Evolutionary conservation across 345 rosid species (phyloP), one percentile per base, ranked within the genome.

Genomic region (Viola odorata): DNA sequence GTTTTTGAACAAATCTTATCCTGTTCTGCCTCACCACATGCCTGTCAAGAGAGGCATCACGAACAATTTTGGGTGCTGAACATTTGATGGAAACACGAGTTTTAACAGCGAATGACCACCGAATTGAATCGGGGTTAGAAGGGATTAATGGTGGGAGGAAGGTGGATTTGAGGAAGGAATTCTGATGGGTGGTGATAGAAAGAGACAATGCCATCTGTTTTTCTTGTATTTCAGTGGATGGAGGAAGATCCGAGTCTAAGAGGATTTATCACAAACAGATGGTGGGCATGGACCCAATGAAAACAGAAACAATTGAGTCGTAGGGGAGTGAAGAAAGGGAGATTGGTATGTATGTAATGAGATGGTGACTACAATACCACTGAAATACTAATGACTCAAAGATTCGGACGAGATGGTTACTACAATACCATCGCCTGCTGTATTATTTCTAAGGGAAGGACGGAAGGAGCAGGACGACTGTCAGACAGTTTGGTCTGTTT

Each of bases 1-100:
- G 79, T 77, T 91, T 91, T 53, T 82, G 95, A 14, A 89, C 80
- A 66, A 89, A 91, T 51, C 89, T 80, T 57, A 84, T 81, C 77
- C 58, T 85, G 79, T 85, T 87, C 42, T 80, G 82, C 75, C 69
- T 81, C 64, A 76, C 89, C 9, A 87, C 92, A 56, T 86, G 89
- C 55, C 36, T 87, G 78, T 91, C 96, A 45, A 91, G 77, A 14
- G 78, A 64, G 69, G 83, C 78, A 66, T 88, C 86, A 15, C 77
- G 72, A 45, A 89, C 96, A 58, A 81, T 77, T 72, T 89, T 91
- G 41, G 75, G 66, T 42, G 86, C 64, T 41, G 76, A 78, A 72
- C 87, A 81, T 3, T 81, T 80, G 51, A 84, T 42, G 7, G 68
- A 39, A 58, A 71, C 10, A 47, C 32, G 32, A 23, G 32, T 23